Conservation (phyloP, 2,329 filamentous ascomycete species). For the Fusarium anthophilum region DNA sequence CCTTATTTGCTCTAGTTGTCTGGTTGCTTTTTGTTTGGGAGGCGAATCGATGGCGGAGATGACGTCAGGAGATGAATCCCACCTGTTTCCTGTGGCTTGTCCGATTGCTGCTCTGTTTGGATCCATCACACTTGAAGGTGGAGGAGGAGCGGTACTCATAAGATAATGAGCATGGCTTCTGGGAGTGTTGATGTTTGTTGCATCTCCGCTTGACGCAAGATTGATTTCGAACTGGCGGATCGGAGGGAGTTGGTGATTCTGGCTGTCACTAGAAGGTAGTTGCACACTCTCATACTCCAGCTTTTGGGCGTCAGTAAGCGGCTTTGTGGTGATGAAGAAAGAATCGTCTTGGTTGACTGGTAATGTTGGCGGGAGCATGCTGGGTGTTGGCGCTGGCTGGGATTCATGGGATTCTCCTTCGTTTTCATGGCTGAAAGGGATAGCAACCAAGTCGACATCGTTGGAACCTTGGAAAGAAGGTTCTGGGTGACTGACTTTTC, state of each 20-base stretch:
- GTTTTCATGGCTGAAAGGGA: slow-evolving; percentile 37
- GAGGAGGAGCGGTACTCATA: slow-evolving; percentile 34
- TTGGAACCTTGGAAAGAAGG: slow-evolving; percentile 30
- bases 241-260: slow-evolving; percentile 25
- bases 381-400: slow-evolving; percentile 26
- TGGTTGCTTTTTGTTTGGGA: slow-evolving; percentile 6
- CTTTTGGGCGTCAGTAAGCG: slow-evolving; percentile 51
- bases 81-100: slow-evolving; percentile 1
- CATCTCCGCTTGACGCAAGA: slow-evolving; percentile 46
- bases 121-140: slow-evolving; percentile 21
- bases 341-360: slow-evolving; percentile 42
- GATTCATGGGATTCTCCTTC: slow-evolving; percentile 10
- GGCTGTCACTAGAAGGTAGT: slow-evolving; percentile 25
- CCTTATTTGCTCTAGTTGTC: slow-evolving; percentile 4
- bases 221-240: slow-evolving; percentile 29
- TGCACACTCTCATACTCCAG: slow-evolving; percentile 47
- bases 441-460: slow-evolving; percentile 39
- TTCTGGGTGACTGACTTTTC: slow-evolving; percentile 28
- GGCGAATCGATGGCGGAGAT: slow-evolving; percentile 31
- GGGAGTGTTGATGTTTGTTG: slow-evolving; percentile 50
- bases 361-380: slow-evolving; percentile 43
- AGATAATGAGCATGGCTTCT: slow-evolving; percentile 37
- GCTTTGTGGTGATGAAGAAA: slow-evolving; percentile 48
- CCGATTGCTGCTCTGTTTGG: neutral
- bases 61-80: slow-evolving; percentile 41